Conservation (phyloP, 108 stramenopile genomes). For the Discostella stelligeroides region DNA sequence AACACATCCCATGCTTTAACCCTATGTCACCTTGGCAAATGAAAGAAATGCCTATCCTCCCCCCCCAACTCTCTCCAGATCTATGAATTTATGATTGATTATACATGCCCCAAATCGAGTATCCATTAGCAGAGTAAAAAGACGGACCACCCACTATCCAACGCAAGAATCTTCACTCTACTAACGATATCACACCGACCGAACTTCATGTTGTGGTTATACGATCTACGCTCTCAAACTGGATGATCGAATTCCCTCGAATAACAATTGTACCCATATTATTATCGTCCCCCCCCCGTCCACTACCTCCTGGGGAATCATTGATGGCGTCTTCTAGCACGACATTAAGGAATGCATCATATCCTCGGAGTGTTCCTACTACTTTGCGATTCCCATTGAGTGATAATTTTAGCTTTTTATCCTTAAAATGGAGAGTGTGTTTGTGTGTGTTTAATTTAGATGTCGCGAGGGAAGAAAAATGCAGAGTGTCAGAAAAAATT, state of each 20-base stretch:
- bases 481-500: neutral
- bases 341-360: slow-evolving; percentile 90
- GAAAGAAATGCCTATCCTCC: too few relatives aligned
- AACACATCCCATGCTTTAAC: too few relatives aligned
- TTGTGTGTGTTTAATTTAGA: neutral
- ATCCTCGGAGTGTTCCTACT: slow-evolving; percentile 81
- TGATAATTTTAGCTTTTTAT: slow-evolving; percentile 78
- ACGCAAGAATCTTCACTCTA: too few relatives aligned
- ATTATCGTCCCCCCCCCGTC: slow-evolving; percentile 38
- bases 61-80: too few relatives aligned
- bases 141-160: too few relatives aligned
- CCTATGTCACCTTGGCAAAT: too few relatives aligned
- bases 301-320: slow-evolving; percentile 9
- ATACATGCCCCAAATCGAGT: too few relatives aligned
- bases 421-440: slow-evolving; percentile 50
- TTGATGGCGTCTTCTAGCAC: slow-evolving; percentile 81
- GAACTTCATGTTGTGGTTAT: slow-evolving; percentile 5
- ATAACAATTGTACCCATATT: slow-evolving; percentile 81
- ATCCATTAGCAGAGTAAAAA: too few relatives aligned
- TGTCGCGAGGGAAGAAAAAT: neutral
- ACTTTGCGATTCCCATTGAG: slow-evolving; percentile 87
- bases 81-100: too few relatives aligned
- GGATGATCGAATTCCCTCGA: slow-evolving; percentile 86
- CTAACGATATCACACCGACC: too few relatives aligned
- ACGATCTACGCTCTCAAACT: slow-evolving; percentile 88